A percentile compares a stretch with the other conserved stretches of the same genome.
Evolutionary conservation across 257 asterid genomes (phyloP).

Genomic region (Scutellaria galericulata): DNA sequence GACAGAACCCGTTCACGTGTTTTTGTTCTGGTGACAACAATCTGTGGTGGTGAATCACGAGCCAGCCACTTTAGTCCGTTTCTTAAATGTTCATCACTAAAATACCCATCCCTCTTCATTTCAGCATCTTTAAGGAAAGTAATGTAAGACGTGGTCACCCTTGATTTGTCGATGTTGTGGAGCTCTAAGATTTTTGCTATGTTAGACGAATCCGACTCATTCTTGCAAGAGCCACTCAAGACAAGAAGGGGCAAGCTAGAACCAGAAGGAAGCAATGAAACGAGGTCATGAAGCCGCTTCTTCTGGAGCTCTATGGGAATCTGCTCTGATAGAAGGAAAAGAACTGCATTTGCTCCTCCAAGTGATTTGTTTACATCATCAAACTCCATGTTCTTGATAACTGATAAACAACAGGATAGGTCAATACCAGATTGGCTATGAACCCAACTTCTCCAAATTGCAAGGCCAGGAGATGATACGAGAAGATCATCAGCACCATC

Average conservation of each 20-base stretch:
- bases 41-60: constrained; percentile 68
- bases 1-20: constrained; percentile 76
- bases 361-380: constrained; percentile 50
- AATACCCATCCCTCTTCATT: constrained; percentile 52
- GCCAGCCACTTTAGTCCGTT: constrained; percentile 91
- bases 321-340: constrained; percentile 67
- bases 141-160: constrained; percentile 45
- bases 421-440: constrained; percentile 52
- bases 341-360: constrained; percentile 72
- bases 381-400: constrained; percentile 55
- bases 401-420: constrained; percentile 68
- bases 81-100: constrained; percentile 67
- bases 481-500: constrained; percentile 47
- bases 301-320: constrained; percentile 68
- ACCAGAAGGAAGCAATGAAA: constrained; percentile 62
- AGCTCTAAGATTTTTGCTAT: constrained; percentile 60
- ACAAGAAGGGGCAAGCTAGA: constrained; percentile 80
- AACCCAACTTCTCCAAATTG: constrained; percentile 83
- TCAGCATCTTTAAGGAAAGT: constrained; percentile 55
- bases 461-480: constrained; percentile 62
- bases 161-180: constrained; percentile 57
- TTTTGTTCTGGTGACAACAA: constrained; percentile 48
- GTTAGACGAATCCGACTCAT: constrained; percentile 47
- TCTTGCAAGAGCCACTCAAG: constrained; percentile 56
- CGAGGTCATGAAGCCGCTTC: constrained; percentile 58